These are phyloP conservation scores for Suillus americanus DNA, from an alignment of 768 basidiomycete genomes.

Conservation along the genomic window DNA sequence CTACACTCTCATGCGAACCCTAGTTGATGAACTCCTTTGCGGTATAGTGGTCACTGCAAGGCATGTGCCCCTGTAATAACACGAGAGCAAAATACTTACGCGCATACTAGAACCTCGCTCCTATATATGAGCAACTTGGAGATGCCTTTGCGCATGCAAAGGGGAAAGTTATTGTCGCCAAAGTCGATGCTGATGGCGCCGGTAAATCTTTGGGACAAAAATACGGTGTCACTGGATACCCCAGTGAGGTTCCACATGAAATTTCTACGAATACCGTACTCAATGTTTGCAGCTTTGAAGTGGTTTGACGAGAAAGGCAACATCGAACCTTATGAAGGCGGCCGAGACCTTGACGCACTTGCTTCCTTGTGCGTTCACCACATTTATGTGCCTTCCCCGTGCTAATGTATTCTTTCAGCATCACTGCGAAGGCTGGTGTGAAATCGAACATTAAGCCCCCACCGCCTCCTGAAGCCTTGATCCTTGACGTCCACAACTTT, in stretches of 20 bases:
- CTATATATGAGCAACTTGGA: constrained; percentile 83
- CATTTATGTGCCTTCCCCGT: background rate
- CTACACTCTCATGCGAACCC: background rate
- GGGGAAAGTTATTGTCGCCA: constrained; percentile 85
- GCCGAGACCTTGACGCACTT: constrained; percentile 78
- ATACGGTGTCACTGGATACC: constrained; percentile 82
- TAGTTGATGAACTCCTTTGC: background rate
- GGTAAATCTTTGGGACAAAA: constrained; percentile 76
- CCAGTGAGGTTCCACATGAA: constrained; percentile 54
- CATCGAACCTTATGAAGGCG: constrained; percentile 68
- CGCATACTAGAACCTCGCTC: constrained; percentile 74
- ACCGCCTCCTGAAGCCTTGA: constrained; percentile 65
- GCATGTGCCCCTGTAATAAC: constrained; percentile 37
- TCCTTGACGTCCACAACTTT: constrained; percentile 74
- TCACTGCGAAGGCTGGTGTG: constrained; percentile 72
- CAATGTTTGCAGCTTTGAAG: constrained; percentile 66
- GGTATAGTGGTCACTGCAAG: constrained; percentile 80
- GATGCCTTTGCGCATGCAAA: constrained; percentile 80
- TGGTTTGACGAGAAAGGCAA: constrained; percentile 82
- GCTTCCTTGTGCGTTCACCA: constrained; percentile 61
- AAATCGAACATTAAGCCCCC: constrained; percentile 89
- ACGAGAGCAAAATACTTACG: background rate
- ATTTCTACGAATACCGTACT: constrained; percentile 2
- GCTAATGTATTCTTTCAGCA: constrained; percentile 39
- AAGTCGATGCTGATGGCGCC: constrained; percentile 89